A percentile compares a stretch with the other conserved stretches of the same genome.
Conservation (phyloP, 2,329 filamentous ascomycete genomes). For the Emmonsiellopsis sp. region DNA sequence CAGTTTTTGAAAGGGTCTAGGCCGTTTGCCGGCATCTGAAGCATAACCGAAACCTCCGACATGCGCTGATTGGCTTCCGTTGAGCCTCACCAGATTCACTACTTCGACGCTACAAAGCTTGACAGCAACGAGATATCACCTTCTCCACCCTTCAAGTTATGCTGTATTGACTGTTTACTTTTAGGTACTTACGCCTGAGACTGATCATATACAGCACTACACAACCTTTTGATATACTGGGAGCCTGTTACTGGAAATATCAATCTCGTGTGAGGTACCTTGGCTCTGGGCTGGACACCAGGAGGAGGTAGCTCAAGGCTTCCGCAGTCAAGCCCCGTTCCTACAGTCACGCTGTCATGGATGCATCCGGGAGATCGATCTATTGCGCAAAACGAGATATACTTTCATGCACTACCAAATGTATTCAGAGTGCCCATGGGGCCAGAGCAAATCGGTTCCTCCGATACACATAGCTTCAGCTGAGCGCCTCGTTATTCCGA, state of each 20-base stretch:
- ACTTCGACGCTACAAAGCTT: neutral
- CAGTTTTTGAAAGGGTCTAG: neutral
- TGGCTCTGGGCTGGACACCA: too few relatives aligned
- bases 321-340: neutral
- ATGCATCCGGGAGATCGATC: neutral
- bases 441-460: neutral
- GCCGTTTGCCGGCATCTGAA: neutral
- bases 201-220: too few relatives aligned
- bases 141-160: neutral
- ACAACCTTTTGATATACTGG: too few relatives aligned
- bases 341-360: neutral
- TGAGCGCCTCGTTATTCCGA: neutral
- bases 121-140: too few relatives aligned
- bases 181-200: neutral
- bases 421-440: neutral
- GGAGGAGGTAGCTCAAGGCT: neutral
- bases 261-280: too few relatives aligned
- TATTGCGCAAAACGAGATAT: neutral
- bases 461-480: neutral
- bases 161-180: neutral
- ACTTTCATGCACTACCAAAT: neutral
- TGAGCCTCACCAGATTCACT: neutral
- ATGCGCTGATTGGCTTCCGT: neutral
- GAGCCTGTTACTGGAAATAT: too few relatives aligned
- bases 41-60: neutral